Percentiles rank a stretch among this genome's conserved stretches.
These are phyloP conservation scores for Chlorencoelia australis DNA, from an alignment of 2,329 filamentous ascomycete species.

Conservation along the genomic window DNA sequence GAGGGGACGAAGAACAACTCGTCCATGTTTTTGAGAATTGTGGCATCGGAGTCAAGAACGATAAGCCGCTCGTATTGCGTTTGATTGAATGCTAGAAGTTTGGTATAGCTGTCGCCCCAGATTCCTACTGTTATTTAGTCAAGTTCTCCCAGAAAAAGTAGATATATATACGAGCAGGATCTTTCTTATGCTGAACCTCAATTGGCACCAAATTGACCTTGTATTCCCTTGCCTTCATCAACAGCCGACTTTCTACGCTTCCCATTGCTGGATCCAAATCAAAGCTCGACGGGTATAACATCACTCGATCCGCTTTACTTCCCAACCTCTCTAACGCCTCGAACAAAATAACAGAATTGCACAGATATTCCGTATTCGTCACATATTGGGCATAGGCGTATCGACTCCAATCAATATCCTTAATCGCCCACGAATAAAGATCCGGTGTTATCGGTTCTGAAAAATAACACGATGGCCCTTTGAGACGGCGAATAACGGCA, in stretches of 20 bases:
- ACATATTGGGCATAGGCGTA: constrained; percentile 42
- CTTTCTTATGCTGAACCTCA: constrained; percentile 29
- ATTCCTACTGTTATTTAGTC: constrained; percentile 6
- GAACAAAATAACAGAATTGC: constrained; percentile 42
- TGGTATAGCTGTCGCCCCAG: constrained; percentile 43
- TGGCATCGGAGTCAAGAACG: constrained; percentile 18
- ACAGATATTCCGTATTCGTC: constrained; percentile 37
- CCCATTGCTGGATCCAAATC: constrained; percentile 27
- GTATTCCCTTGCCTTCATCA: constrained; percentile 31
- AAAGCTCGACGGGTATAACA: constrained; percentile 34
- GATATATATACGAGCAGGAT: constrained; percentile 29
- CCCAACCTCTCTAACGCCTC: constrained; percentile 33
- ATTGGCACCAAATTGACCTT: constrained; percentile 35
- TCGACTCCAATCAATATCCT: constrained; percentile 31
- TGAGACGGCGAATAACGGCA: constrained; percentile 1
- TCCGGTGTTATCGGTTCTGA: constrained; percentile 4
- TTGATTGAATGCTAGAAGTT: constrained; percentile 59
- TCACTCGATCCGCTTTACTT: constrained; percentile 35
- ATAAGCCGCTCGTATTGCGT: constrained; percentile 40
- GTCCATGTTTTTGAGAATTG: constrained; percentile 38
- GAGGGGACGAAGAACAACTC: constrained; percentile 51
- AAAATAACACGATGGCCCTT: constrained; percentile 2
- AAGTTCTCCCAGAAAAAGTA: neutral
- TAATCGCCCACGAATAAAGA: constrained; percentile 3
- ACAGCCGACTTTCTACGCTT: constrained; percentile 22